Evolutionary conservation across 2,329 filamentous ascomycete genomes (phyloP).

Genomic region (Xylariaceae sp.): DNA sequence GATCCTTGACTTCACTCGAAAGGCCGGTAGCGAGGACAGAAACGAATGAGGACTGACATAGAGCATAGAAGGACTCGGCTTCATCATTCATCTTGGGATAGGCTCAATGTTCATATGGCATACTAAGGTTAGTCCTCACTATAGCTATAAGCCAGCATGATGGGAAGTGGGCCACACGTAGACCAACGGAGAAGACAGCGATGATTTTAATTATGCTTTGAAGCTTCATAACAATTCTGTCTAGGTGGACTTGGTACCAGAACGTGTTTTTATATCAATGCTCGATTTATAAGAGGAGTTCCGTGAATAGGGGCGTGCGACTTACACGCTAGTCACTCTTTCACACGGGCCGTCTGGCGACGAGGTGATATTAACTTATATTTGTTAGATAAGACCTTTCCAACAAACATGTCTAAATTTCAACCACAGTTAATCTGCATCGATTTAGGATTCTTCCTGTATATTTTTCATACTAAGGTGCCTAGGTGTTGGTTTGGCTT

Average conservation of each 20-base stretch:
- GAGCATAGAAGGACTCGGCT: no score
- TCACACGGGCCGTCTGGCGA: neutral
- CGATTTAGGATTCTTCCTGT: neutral
- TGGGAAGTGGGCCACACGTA: neutral
- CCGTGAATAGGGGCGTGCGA: neutral
- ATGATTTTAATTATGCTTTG: neutral
- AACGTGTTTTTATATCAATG: neutral
- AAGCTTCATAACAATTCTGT: neutral
- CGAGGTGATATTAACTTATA: neutral
- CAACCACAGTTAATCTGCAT: neutral
- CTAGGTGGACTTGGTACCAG: neutral
- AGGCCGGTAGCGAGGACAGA: no score
- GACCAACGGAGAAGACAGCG: neutral
- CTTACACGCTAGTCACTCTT: no score
- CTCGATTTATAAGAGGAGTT: neutral
- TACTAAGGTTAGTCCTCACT: neutral
- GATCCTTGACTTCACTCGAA: no score
- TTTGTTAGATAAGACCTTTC: neutral
- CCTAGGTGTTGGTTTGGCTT: neutral
- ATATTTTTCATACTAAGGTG: neutral
- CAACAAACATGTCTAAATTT: neutral
- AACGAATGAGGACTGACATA: no score
- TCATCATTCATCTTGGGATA: no score
- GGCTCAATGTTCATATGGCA: neutral
- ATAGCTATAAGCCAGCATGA: neutral